These are phyloP conservation scores for Hevea brasiliensis DNA, from an alignment of 345 rosid genomes.

Conservation along the genomic window DNA sequence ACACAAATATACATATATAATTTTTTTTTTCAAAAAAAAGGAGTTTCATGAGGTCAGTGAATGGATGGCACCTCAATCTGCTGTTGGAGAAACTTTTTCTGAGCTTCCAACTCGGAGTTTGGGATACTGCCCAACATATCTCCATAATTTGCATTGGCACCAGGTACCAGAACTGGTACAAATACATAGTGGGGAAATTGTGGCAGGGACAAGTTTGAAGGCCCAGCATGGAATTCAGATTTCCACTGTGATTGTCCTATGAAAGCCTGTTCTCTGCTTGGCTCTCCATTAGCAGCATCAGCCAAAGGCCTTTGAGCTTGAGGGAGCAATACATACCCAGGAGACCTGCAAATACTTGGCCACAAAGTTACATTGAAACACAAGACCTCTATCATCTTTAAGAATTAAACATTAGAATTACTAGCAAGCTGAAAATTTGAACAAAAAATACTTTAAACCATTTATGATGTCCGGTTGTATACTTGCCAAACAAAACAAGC, in stretches of 20 bases:
- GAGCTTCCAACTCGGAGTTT: constrained; percentile 49
- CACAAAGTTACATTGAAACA: neutral
- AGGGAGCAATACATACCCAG: constrained; percentile 51
- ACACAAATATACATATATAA: no score
- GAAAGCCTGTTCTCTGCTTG: constrained; percentile 32
- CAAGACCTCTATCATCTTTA: neutral
- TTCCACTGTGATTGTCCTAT: constrained; percentile 30
- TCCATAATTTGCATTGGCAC: constrained; percentile 26
- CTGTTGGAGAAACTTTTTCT: constrained; percentile 49
- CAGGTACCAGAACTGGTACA: constrained; percentile 44
- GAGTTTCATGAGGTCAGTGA: neutral
- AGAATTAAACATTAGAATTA: neutral
- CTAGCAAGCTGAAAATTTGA: neutral
- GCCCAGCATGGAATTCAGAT: constrained; percentile 30
- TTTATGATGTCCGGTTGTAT: neutral
- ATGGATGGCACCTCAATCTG: constrained; percentile 62
- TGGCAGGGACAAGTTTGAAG: constrained; percentile 26
- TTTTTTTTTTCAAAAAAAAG: no score
- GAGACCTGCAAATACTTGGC: constrained; percentile 46
- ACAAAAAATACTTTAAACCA: neutral
- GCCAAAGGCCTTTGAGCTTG: constrained; percentile 29
- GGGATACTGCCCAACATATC: constrained; percentile 26
- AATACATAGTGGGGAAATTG: constrained; percentile 39
- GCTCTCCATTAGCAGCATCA: constrained; percentile 27
- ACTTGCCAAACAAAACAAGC: neutral